Evolutionary conservation across 495 filamentous ascomycete species (phyloP), one percentile per base, ranked within the genome.

Genomic region (Podospora fimiseda): DNA sequence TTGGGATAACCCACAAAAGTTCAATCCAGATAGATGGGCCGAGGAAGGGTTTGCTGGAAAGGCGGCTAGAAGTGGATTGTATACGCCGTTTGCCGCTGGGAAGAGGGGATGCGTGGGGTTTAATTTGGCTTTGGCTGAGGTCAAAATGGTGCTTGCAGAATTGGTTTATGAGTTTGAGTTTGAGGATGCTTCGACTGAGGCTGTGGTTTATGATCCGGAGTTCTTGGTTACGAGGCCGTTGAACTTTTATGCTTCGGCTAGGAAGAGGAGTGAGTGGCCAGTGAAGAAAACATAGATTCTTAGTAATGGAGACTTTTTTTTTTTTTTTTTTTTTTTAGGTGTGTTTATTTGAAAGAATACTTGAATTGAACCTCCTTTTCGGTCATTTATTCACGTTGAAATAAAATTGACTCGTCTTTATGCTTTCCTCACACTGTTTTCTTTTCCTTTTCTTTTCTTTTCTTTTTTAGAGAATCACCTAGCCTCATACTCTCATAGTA

Each of bases 11-110:
- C 79, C 80, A 1, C 48, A 56, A 4, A 66, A 65, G 1, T 81
- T 83, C 51, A 66, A 81, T 55, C 75, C 79, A 0, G 78, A 81
- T 41, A 56, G 80, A 1, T 82, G 79, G 80, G 73, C 77, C 38
- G 73, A 73, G 0, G 72, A 76, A 0, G 44, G 23, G 9, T 27
- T 47, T 33, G 63, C 69, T 49, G 73, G 75, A 21, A 74, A 78
- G 62, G 67, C 63, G 40, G 44, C 69, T 8, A 74, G 72, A 39
- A 67, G 68, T 40, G 66, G 59, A 2, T 56, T 72, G 1, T 83
- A 82, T 58, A 65, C 74, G 2, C 79, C 79, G 0, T 82, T 83
- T 43, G 78, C 72, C 0, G 65, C 70, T 7, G 80, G 79, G 0
- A 64, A 64, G 0, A 60, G 80, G 0, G 68, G 67, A 56, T 82